Conservation (phyloP, 2,329 filamentous ascomycete genomes). For the Sphaceloma murrayae region DNA sequence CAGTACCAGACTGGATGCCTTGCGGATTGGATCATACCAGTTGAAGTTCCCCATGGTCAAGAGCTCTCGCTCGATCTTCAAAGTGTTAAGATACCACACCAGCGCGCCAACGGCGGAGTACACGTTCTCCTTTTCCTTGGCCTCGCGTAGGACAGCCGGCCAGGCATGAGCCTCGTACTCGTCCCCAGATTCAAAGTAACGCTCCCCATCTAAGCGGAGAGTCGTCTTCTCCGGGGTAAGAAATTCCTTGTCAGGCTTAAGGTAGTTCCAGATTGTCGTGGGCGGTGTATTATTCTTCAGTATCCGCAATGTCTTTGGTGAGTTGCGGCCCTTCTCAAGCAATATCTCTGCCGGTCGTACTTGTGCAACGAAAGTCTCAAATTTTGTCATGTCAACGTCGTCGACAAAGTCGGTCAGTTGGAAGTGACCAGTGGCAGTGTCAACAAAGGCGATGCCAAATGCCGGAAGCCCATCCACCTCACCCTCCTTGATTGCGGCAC, state of each 20-base stretch:
- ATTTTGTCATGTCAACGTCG: slow-evolving; percentile 87
- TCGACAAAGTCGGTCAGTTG: slow-evolving; percentile 87
- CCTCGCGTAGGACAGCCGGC: slow-evolving; percentile 64
- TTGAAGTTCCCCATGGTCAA: slow-evolving; percentile 85
- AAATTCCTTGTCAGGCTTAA: slow-evolving; percentile 82
- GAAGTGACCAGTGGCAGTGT: slow-evolving; percentile 92
- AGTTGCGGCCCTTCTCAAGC: slow-evolving; percentile 68
- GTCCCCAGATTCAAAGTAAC: slow-evolving; percentile 60
- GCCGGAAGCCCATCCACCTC: slow-evolving; percentile 63
- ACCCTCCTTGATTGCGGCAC: slow-evolving; percentile 74
- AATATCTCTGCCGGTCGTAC: slow-evolving; percentile 80
- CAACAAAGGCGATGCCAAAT: slow-evolving; percentile 89
- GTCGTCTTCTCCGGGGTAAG: slow-evolving; percentile 76
- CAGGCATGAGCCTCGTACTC: slow-evolving; percentile 56
- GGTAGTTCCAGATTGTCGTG: slow-evolving; percentile 88
- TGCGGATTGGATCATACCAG: slow-evolving; percentile 86
- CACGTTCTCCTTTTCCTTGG: slow-evolving; percentile 65
- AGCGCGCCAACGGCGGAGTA: slow-evolving; percentile 90
- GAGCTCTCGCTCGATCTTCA: slow-evolving; percentile 82
- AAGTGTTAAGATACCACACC: slow-evolving; percentile 67
- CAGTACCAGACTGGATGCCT: slow-evolving; percentile 77
- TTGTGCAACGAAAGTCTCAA: slow-evolving; percentile 93
- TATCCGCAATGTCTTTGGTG: slow-evolving; percentile 81
- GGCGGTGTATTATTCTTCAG: slow-evolving; percentile 91
- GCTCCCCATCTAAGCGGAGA: slow-evolving; percentile 67